Evolutionary conservation across 2,329 filamentous ascomycete species (phyloP).

Genomic region (Lithohypha guttulata): DNA sequence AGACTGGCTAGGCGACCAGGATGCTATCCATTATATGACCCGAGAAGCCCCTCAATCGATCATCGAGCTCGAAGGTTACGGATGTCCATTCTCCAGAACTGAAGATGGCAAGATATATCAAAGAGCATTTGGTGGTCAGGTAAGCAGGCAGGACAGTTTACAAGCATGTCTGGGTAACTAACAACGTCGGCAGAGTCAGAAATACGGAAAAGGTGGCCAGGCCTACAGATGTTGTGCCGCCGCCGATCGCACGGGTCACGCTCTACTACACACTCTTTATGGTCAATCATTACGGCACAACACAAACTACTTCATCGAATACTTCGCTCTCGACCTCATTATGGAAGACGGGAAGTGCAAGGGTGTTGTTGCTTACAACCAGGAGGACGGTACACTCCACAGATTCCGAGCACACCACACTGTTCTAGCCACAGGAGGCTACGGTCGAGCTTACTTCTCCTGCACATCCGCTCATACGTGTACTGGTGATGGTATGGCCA

Average conservation of each 20-base stretch:
- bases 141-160: no score
- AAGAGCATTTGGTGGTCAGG: slow-evolving; percentile 96
- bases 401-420: slow-evolving; percentile 95
- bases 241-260: slow-evolving; percentile 92
- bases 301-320: slow-evolving; percentile 99
- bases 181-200: no score
- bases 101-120: slow-evolving; percentile 98
- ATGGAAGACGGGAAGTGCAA: slow-evolving; percentile 97
- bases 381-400: slow-evolving; percentile 96
- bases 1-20: slow-evolving; percentile 50
- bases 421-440: slow-evolving; percentile 90
- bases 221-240: slow-evolving; percentile 95
- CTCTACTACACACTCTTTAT: slow-evolving; percentile 95
- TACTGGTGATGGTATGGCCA: slow-evolving; percentile 98
- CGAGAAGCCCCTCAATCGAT: slow-evolving; percentile 44
- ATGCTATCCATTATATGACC: slow-evolving; percentile 51
- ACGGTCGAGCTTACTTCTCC: slow-evolving; percentile 95
- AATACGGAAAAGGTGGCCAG: slow-evolving; percentile 93
- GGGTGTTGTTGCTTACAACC: slow-evolving; percentile 94
- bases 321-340: slow-evolving; percentile 91
- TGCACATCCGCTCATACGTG: slow-evolving; percentile 98
- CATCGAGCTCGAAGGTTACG: slow-evolving; percentile 78
- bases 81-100: slow-evolving; percentile 84
- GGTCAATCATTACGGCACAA: slow-evolving; percentile 94
- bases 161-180: no score